These are phyloP conservation scores for Tephrocybe sp. DNA, from an alignment of 768 basidiomycete genomes.

Conservation along the genomic window DNA sequence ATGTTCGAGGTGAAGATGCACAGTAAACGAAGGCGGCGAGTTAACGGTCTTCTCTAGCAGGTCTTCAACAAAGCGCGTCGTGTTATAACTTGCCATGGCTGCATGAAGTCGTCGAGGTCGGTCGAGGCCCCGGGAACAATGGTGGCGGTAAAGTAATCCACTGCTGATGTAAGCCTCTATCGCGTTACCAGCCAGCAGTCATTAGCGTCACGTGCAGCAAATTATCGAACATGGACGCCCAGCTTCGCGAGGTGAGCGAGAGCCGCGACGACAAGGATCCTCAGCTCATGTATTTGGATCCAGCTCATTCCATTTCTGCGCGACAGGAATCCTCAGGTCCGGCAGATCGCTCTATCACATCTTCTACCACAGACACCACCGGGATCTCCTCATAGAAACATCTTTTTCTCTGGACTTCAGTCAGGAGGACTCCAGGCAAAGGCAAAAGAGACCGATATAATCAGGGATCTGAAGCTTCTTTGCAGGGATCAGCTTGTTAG, in stretches of 20 bases:
- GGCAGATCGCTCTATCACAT: slow-evolving; percentile 84
- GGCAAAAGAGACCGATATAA: slow-evolving; percentile 61
- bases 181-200: slow-evolving; percentile 5
- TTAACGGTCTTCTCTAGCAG: slow-evolving; percentile 57
- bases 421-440: slow-evolving; percentile 53
- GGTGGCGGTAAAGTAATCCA: slow-evolving; percentile 10
- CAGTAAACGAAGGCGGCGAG: slow-evolving; percentile 71
- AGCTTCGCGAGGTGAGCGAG: slow-evolving; percentile 44
- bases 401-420: slow-evolving; percentile 70
- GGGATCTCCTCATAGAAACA: slow-evolving; percentile 66
- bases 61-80: slow-evolving; percentile 62
- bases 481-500: slow-evolving; percentile 87
- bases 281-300: background rate
- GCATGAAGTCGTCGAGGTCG: slow-evolving; percentile 18
- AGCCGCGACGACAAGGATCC: background rate
- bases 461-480: slow-evolving; percentile 81
- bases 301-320: slow-evolving; percentile 84
- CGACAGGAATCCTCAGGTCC: slow-evolving; percentile 84
- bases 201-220: slow-evolving; percentile 32
- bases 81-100: slow-evolving; percentile 72
- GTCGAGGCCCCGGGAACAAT: slow-evolving; percentile 8
- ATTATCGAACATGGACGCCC: slow-evolving; percentile 38
- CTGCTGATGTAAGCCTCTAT: slow-evolving; percentile 19
- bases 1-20: slow-evolving; percentile 76
- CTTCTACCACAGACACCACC: slow-evolving; percentile 78